Percentiles rank a stretch among this genome's conserved stretches.
Conservation (phyloP, 1,139 yeast species). For the Nematodospora anomalae region DNA sequence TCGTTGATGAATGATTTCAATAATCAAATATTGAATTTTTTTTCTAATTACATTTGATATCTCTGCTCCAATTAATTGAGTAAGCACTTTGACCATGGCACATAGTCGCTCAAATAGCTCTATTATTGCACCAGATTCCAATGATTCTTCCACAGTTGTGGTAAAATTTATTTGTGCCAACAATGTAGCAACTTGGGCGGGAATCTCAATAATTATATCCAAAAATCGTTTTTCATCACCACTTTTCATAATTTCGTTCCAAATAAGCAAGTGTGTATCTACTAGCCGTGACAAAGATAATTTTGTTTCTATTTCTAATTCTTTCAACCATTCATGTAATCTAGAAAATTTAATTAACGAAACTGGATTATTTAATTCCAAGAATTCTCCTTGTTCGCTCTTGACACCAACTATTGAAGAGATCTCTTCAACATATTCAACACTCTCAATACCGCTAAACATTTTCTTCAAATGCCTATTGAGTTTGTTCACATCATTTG, state of each 20-base stretch:
- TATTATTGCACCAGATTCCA: neutral
- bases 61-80: slow-evolving; percentile 21
- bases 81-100: slow-evolving; percentile 16
- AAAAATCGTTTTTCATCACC: slow-evolving; percentile 7
- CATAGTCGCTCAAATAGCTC: slow-evolving; percentile 3
- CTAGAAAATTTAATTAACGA: slow-evolving; percentile 42
- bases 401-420: slow-evolving; percentile 46
- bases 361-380: slow-evolving; percentile 47
- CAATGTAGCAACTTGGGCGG: slow-evolving; percentile 61
- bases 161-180: slow-evolving; percentile 66
- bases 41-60: slow-evolving; percentile 35
- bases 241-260: slow-evolving; percentile 15
- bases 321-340: slow-evolving; percentile 63
- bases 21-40: slow-evolving; percentile 58
- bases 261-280: slow-evolving; percentile 9
- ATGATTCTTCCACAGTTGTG: slow-evolving; percentile 28
- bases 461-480: slow-evolving; percentile 69
- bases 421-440: slow-evolving; percentile 40
- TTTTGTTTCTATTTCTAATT: slow-evolving; percentile 56
- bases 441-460: slow-evolving; percentile 62
- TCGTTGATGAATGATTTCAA: slow-evolving; percentile 67
- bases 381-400: slow-evolving; percentile 65
- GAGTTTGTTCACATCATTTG: slow-evolving; percentile 47
- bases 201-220: slow-evolving; percentile 25
- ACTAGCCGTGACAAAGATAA: slow-evolving; percentile 42